A percentile compares a stretch with the other conserved stretches of the same genome.
These are phyloP conservation scores for Nakazawaea populi DNA, from an alignment of 805 yeast genomes.

Conservation along the genomic window DNA sequence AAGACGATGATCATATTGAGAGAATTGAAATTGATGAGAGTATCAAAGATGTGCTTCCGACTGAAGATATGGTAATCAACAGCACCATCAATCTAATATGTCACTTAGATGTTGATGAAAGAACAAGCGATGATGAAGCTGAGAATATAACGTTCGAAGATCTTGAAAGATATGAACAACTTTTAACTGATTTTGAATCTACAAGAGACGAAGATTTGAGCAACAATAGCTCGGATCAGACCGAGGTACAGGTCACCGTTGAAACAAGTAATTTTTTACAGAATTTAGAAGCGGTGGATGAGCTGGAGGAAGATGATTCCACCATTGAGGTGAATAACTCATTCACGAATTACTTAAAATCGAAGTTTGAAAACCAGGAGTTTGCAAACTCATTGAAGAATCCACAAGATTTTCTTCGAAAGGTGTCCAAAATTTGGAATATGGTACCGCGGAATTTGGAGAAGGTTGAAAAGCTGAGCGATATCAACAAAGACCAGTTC, in stretches of 20 bases:
- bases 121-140: conserved; percentile 1
- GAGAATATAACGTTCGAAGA: conserved; percentile 2
- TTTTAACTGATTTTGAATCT: conserved; percentile 9
- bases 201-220: conserved; percentile 9
- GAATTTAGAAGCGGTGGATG: background rate
- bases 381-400: background rate
- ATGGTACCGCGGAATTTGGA: conserved; percentile 1
- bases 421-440: conserved; percentile 9
- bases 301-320: background rate
- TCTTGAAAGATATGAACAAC: conserved; percentile 4
- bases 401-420: conserved; percentile 7
- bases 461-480: background rate
- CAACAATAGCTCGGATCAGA: background rate
- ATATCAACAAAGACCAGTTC: conserved; percentile 8
- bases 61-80: background rate
- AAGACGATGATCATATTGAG: background rate
- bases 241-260: background rate
- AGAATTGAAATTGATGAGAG: background rate
- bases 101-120: background rate
- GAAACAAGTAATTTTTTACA: background rate
- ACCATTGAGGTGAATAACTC: background rate
- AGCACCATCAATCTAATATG: background rate
- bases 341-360: conserved; percentile 4
- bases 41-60: background rate
- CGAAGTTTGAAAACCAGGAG: background rate